Evolutionary conservation across 441 rosid species (phyloP).

Genomic region (Croton setiger): DNA sequence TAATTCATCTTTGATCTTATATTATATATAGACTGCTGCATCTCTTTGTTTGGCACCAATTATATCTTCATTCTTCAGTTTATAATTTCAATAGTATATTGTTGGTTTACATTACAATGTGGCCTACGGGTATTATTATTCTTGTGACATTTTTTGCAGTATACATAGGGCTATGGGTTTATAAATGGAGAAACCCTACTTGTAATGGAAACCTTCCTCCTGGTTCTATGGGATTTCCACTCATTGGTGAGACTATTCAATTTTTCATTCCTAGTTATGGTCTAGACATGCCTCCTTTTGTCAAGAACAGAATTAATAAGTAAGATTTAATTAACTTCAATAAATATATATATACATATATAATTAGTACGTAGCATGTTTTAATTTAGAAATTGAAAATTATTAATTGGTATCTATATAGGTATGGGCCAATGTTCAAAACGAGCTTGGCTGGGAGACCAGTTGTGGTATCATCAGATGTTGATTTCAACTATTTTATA

Average conservation of each 20-base stretch:
- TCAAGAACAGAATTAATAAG: conserved; percentile 25
- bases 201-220: conserved; percentile 33
- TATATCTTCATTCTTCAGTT: not conserved
- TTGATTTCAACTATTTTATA: conserved; percentile 29
- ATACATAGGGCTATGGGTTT: conserved; percentile 12
- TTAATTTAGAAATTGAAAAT: not conserved
- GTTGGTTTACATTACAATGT: conserved; percentile 24
- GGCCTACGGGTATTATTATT: not conserved
- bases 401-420: not conserved
- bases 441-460: conserved; percentile 31
- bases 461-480: conserved; percentile 26
- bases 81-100: conserved; percentile 18
- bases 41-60: not conserved
- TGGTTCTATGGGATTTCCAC: conserved; percentile 28
- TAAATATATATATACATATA: too few species aligned
- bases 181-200: conserved; percentile 25
- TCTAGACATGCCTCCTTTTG: conserved; percentile 25
- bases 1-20: not conserved
- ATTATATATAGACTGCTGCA: not conserved
- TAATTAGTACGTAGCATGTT: too few species aligned
- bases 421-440: conserved; percentile 28
- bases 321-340: not conserved
- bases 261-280: conserved; percentile 25
- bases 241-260: conserved; percentile 30
- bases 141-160: not conserved